These are phyloP conservation scores for Pisolithus marmoratus DNA, from an alignment of 768 basidiomycete species.

Conservation along the genomic window DNA sequence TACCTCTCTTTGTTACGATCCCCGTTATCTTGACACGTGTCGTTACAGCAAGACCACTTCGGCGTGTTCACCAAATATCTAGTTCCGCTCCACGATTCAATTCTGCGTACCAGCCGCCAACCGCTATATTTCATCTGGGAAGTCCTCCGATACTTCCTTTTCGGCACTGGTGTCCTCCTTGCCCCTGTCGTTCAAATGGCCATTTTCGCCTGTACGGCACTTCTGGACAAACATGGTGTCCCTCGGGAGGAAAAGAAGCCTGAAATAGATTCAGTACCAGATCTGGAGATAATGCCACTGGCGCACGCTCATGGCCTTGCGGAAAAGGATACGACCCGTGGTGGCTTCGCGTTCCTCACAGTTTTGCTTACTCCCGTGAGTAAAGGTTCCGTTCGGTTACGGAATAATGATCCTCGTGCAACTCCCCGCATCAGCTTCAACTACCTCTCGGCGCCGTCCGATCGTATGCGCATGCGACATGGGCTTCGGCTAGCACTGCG, in stretches of 20 bases:
- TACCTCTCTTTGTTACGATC: background rate
- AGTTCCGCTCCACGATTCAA: constrained; percentile 27
- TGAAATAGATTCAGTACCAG: constrained; percentile 26
- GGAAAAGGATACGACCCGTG: constrained; percentile 6
- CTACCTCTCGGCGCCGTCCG: background rate
- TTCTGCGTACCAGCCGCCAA: constrained; percentile 18
- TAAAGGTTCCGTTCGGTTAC: constrained; percentile 15
- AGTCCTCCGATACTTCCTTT: constrained; percentile 27
- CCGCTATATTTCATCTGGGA: constrained; percentile 26
- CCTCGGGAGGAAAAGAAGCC: constrained; percentile 9
- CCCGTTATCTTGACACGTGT: background rate
- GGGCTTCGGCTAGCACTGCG: background rate
- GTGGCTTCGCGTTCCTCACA: constrained; percentile 21
- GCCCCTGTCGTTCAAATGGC: constrained; percentile 25
- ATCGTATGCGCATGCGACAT: constrained; percentile 10
- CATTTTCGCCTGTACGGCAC: constrained; percentile 23
- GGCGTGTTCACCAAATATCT: constrained; percentile 28
- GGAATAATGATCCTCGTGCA: constrained; percentile 13
- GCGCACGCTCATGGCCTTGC: background rate
- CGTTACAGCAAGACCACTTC: constrained; percentile 35
- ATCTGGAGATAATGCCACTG: constrained; percentile 36
- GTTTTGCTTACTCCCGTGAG: constrained; percentile 19
- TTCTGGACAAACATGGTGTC: constrained; percentile 18
- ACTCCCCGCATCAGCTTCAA: constrained; percentile 11
- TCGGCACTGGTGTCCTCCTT: constrained; percentile 30